Conservation (phyloP, 2,329 filamentous ascomycete species). For the Trichophaea hybrida region DNA sequence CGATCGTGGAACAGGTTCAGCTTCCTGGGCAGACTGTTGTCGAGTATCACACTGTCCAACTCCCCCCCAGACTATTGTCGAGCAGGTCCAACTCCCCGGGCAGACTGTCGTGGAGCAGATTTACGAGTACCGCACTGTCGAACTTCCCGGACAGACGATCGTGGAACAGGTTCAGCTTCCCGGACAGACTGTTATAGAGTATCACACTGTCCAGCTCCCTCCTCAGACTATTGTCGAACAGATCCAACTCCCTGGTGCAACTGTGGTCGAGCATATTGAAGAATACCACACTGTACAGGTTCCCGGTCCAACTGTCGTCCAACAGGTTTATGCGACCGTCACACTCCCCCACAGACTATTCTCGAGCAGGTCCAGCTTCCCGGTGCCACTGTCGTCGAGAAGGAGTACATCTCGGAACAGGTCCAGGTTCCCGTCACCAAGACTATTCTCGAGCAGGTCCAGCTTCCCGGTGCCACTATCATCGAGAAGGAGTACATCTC, state of each 20-base stretch:
- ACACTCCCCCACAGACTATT: conserved; percentile 8
- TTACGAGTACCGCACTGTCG: background rate
- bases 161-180: conserved; percentile 15
- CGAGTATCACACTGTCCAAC: background rate
- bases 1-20: conserved; percentile 6
- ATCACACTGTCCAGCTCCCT: conserved; percentile 2
- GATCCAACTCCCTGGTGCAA: conserved; percentile 7
- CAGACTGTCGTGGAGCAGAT: conserved; percentile 14
- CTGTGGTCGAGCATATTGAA: conserved; percentile 7
- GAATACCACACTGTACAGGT: conserved; percentile 1
- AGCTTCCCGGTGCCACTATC: conserved; percentile 15
- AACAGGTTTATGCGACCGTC: conserved; percentile 5
- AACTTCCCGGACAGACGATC: conserved; percentile 4
- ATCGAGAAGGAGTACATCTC: conserved; percentile 12
- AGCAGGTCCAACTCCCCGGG: conserved; percentile 11
- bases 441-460: conserved; percentile 13
- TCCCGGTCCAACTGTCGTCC: conserved; percentile 12
- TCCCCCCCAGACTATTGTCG: conserved; percentile 11
- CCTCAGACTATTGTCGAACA: conserved; percentile 15
- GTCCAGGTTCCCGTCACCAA: conserved; percentile 16
- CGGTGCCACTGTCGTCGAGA: conserved; percentile 13
- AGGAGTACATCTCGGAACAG: conserved; percentile 12
- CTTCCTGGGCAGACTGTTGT: conserved; percentile 16
- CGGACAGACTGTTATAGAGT: conserved; percentile 10
- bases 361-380: conserved; percentile 12